phyloP scores from a whole-genome alignment of 176 grass and related monocot genomes.

The Stipa capillata region DNA sequence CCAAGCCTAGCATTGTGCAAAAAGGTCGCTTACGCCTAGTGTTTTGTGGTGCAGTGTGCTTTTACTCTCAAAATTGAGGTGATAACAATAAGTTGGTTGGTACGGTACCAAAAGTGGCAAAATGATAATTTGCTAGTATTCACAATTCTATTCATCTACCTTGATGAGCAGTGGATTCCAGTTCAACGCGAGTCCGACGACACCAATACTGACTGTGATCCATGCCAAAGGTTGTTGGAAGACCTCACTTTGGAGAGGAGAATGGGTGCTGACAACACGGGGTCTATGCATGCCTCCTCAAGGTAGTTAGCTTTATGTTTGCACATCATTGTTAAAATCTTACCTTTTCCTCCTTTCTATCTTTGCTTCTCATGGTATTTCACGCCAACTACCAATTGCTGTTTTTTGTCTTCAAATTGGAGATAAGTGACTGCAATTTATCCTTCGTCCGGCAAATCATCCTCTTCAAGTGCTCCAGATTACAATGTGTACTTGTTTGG shows the following conservation, averaged over 20 bases:
- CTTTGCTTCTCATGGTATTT: not conserved
- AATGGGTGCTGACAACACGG: not conserved
- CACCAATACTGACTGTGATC: not conserved
- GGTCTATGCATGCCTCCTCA: constrained; percentile 8
- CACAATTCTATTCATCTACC: not conserved
- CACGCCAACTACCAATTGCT: not conserved
- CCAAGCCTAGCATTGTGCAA: not conserved
- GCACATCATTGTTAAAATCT: not conserved
- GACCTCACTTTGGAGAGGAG: constrained; percentile 24
- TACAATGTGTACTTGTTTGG: not conserved
- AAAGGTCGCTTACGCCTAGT: no score
- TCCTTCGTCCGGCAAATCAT: not conserved
- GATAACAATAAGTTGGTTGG: not conserved
- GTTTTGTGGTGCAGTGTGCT: not conserved
- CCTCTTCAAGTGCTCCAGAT: not conserved
- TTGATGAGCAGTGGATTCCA: not conserved
- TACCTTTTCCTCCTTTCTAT: not conserved
- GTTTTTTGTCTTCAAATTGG: not conserved
- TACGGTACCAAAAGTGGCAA: not conserved
- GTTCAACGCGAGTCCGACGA: not conserved
- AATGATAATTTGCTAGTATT: not conserved
- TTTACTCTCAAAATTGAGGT: not conserved
- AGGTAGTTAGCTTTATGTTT: constrained; percentile 7
- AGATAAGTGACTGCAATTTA: not conserved
- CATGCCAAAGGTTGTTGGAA: constrained; percentile 17